Evolutionary conservation across 202 grass and related monocot species (phyloP).

Genomic region (Eragrostis tef): DNA sequence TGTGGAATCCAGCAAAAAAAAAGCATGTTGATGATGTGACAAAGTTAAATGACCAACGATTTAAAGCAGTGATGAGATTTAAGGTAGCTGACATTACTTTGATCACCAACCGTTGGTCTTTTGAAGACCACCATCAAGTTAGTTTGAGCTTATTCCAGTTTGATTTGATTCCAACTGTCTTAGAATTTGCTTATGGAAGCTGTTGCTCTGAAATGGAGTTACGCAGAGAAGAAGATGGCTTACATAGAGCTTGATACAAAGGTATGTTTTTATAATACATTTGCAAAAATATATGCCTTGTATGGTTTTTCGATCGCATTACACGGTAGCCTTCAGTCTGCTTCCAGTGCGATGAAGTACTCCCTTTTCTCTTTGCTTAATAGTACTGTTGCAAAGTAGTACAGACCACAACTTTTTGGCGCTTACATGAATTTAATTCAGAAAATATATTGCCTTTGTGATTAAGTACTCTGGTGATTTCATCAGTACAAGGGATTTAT

Average conservation of each 20-base stretch:
- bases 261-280: slow-evolving; percentile 53
- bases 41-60: slow-evolving; percentile 68
- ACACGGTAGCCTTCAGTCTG: not conserved
- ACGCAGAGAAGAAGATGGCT: slow-evolving; percentile 66
- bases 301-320: not conserved
- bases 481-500: too few species aligned
- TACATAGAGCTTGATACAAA: slow-evolving; percentile 74
- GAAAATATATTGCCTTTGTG: too few species aligned
- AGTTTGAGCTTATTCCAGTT: slow-evolving; percentile 3
- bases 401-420: too few species aligned
- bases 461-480: too few species aligned
- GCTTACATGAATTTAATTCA: too few species aligned
- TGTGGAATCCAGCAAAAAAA: slow-evolving; percentile 66
- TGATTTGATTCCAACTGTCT: slow-evolving; percentile 31
- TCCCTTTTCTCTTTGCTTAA: too few species aligned
- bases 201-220: slow-evolving; percentile 78
- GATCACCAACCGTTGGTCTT: slow-evolving; percentile 5
- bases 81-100: slow-evolving; percentile 56
- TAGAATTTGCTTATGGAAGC: slow-evolving; percentile 78
- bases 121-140: slow-evolving; percentile 22
- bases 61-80: slow-evolving; percentile 62
- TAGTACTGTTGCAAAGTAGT: too few species aligned
- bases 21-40: slow-evolving; percentile 66
- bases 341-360: too few species aligned
- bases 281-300: slow-evolving; percentile 28